These are phyloP conservation scores for Colletotrichum nymphaeae DNA, from an alignment of 2,329 filamentous ascomycete species.

Conservation along the genomic window DNA sequence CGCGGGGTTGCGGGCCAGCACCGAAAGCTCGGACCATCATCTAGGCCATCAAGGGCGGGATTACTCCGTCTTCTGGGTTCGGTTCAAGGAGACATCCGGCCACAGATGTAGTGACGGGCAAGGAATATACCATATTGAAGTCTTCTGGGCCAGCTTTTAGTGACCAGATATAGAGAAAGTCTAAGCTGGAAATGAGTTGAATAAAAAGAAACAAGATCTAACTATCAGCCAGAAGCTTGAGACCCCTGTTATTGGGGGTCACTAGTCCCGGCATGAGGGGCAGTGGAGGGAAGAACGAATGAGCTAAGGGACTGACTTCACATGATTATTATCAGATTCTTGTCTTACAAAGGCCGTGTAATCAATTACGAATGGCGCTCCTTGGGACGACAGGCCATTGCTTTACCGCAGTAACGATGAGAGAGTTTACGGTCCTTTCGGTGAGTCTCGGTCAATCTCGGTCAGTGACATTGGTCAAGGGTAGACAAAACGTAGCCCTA, in stretches of 20 bases:
- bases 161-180: no score
- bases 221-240: no score
- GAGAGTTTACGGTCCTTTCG: neutral
- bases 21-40: neutral
- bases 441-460: neutral
- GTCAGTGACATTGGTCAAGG: neutral
- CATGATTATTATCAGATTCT: neutral
- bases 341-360: rapidly evolving
- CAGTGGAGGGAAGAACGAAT: neutral
- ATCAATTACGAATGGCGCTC: neutral
- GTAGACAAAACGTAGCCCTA: neutral
- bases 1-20: neutral
- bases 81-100: neutral
- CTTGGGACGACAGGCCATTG: neutral
- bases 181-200: neutral
- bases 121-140: no score
- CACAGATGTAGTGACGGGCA: neutral
- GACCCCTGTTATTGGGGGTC: neutral
- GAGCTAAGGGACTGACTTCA: neutral
- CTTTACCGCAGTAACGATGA: neutral
- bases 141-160: neutral
- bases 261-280: neutral
- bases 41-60: neutral
- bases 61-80: neutral
- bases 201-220: no score